phyloP scores from a whole-genome alignment of 768 basidiomycete species.

The Pleurotus pulmonarius region DNA sequence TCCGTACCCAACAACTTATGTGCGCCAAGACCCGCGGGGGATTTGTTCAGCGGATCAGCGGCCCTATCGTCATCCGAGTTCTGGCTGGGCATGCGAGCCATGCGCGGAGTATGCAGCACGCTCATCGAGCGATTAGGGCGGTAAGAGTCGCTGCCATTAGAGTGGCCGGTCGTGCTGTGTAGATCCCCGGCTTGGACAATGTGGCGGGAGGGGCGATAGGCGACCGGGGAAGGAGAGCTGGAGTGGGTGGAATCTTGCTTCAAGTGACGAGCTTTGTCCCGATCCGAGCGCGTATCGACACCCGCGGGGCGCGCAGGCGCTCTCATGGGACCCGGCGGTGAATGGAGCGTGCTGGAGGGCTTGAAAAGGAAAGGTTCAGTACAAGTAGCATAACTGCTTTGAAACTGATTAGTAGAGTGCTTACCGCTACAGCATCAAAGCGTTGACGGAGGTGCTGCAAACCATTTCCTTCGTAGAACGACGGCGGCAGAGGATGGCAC shows the following conservation, averaged over 20 bases:
- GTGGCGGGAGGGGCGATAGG: slow-evolving; percentile 39
- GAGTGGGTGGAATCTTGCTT: slow-evolving; percentile 15
- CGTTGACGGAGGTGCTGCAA: slow-evolving; percentile 85
- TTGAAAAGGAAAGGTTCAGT: slow-evolving; percentile 20
- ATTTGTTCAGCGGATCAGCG: slow-evolving; percentile 8
- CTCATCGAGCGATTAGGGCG: slow-evolving; percentile 47
- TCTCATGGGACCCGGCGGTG: slow-evolving; percentile 18
- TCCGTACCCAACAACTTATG: slow-evolving; percentile 39
- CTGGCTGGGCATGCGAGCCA: slow-evolving; percentile 27
- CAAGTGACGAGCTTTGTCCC: not conserved
- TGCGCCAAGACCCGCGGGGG: slow-evolving; percentile 14
- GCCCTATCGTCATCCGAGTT: slow-evolving; percentile 20
- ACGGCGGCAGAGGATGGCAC: slow-evolving; percentile 86
- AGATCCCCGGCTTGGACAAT: slow-evolving; percentile 78
- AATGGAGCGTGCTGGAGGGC: slow-evolving; percentile 13
- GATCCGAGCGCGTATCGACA: slow-evolving; percentile 9
- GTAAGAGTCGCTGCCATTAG: slow-evolving; percentile 35
- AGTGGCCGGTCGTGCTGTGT: slow-evolving; percentile 50
- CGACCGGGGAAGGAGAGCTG: slow-evolving; percentile 15
- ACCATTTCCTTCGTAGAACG: slow-evolving; percentile 92
- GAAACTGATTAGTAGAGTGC: slow-evolving; percentile 37
- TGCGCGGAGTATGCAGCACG: slow-evolving; percentile 46
- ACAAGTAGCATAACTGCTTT: slow-evolving; percentile 55
- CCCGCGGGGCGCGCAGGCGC: slow-evolving; percentile 24
- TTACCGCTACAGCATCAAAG: slow-evolving; percentile 58